phyloP scores from a whole-genome alignment of 2,329 filamentous ascomycete genomes.

The Pyrenophora seminiperda region DNA sequence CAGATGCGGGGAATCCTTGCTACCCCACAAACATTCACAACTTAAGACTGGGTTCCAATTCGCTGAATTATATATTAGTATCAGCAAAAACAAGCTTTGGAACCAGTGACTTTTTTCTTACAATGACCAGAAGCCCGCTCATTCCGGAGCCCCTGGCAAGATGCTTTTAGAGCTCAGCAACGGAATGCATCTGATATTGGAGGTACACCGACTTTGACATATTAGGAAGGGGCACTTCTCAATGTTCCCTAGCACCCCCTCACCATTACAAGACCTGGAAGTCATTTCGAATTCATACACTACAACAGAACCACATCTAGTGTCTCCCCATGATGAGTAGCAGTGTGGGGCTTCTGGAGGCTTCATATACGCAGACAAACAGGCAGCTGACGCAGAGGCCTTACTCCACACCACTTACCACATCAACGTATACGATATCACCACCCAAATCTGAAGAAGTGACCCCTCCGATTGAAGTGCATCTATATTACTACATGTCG shows the following conservation, averaged over 20 bases:
- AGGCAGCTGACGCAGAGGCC: conserved; percentile 10
- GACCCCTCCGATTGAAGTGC: conserved; percentile 7
- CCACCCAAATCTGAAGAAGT: background rate
- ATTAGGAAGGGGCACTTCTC: too few relatives aligned
- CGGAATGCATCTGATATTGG: too few relatives aligned
- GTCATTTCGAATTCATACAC: too few relatives aligned
- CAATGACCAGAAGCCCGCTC: background rate
- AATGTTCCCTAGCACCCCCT: too few relatives aligned
- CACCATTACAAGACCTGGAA: too few relatives aligned
- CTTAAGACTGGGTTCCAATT: conserved; percentile 1
- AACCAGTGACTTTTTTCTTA: background rate
- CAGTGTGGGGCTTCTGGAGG: conserved; percentile 21
- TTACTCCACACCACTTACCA: conserved; percentile 7
- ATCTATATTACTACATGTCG: conserved; percentile 4
- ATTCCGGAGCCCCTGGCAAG: too few relatives aligned
- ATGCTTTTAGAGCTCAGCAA: too few relatives aligned
- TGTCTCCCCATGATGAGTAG: background rate
- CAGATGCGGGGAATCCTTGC: conserved; percentile 23
- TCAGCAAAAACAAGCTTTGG: background rate
- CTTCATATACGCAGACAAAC: conserved; percentile 25
- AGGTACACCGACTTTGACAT: too few relatives aligned
- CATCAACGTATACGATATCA: background rate
- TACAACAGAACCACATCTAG: too few relatives aligned
- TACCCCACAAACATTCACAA: conserved; percentile 16
- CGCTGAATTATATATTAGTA: background rate